Evolutionary conservation across 345 rosid genomes (phyloP), one percentile per base, ranked within the genome.

Genomic region (Eucalyptus sp.): DNA sequence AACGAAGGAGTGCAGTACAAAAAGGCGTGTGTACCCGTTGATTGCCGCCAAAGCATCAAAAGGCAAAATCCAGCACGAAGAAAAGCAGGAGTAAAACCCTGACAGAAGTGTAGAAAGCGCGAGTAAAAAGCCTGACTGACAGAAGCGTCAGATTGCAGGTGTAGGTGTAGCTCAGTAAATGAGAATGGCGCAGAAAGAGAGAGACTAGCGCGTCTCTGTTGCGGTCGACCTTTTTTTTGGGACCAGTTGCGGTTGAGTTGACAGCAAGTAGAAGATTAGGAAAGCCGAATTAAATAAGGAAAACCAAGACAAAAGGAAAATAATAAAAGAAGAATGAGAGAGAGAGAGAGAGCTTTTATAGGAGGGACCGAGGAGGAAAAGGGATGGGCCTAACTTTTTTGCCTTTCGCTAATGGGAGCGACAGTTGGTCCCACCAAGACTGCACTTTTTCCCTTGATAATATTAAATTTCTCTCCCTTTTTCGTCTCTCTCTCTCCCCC

Each of bases 361-460:
- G 89, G 68, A 43, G 88, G 86, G 88, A 50, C 86, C 49, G 90
- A 24, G 83, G 83, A 29, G 48, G 50, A 71, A 50, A 88, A 16
- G 88, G 85, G 13, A 48, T 84, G 83, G 86, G 89, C 89, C 92
- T 54, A 85, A 86, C 89, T 91, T 86, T 86, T 91, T 90, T 76
- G 83, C 83, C 91, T 91, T 90, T 91, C 92, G 89, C 90, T 87
- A 86, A 92, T 88, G 93, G 92, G 92, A 92, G 90, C 90, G 90
- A 89, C 56, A 50, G 48, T 76, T 92, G 96, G 95, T 49, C 97
- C 96, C 96, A 90, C 93, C 49, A 18, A 41, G 27, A 6, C 15
- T 88, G 89, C 89, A 31, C 76, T 88, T 88, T 81, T 79, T 13
- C 86, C 62, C n/a, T 58, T 87, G n/a, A 86, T 51, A 86, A 86